Percentiles rank a stretch among this genome's conserved stretches.
Conservation (phyloP, 495 filamentous ascomycete species). For the Podospora fimiseda region DNA sequence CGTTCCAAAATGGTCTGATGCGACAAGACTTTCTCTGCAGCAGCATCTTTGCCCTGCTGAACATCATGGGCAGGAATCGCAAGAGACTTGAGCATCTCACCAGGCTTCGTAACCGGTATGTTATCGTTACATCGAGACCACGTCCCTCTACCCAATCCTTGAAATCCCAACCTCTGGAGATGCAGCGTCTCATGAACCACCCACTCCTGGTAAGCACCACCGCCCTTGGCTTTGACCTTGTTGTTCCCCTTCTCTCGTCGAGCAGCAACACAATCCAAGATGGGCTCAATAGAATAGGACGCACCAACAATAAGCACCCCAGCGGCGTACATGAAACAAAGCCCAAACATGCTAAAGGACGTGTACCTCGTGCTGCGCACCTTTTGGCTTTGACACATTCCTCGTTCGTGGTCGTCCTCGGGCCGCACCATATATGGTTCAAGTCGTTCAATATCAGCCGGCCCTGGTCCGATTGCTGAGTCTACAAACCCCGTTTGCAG, state of each 20-base stretch:
- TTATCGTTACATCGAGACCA: conserved; percentile 3
- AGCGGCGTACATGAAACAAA: conserved; percentile 4
- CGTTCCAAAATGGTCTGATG: too few relatives aligned
- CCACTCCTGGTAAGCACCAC: conserved; percentile 15
- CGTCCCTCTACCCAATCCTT: conserved; percentile 4
- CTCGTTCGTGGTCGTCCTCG: neutral
- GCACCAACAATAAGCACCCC: conserved; percentile 13
- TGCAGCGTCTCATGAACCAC: conserved; percentile 12
- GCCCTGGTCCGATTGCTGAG: neutral
- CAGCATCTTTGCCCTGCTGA: too few relatives aligned
- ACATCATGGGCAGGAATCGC: too few relatives aligned
- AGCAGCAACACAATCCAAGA: too few relatives aligned
- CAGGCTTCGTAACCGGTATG: neutral
- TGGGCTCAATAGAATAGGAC: conserved; percentile 11
- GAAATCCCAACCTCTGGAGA: conserved; percentile 16
- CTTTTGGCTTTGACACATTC: conserved; percentile 7
- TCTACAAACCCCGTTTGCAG: neutral
- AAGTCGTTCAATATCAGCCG: neutral
- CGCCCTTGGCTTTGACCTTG: neutral
- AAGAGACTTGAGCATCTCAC: too few relatives aligned
- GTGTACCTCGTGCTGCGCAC: conserved; percentile 10
- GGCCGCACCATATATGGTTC: neutral
- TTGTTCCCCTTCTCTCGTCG: conserved; percentile 4
- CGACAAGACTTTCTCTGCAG: too few relatives aligned
- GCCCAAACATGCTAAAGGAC: conserved; percentile 17